phyloP scores from a whole-genome alignment of 2,329 filamentous ascomycete genomes.

The Fusarium circinatum region DNA sequence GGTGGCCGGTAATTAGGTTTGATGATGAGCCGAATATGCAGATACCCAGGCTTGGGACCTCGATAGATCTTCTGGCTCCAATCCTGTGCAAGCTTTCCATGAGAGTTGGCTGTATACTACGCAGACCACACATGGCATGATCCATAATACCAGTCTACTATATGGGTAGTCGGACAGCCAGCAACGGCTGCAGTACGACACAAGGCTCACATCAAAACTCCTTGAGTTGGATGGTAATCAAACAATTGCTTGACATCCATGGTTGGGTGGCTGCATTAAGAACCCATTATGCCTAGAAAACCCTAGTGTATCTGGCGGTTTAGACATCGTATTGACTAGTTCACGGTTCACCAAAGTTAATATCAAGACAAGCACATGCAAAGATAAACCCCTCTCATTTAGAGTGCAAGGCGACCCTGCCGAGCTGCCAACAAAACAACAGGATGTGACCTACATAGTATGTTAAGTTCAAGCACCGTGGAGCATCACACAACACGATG shows the following conservation, averaged over 20 bases:
- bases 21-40: slow-evolving; percentile 11
- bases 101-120: slow-evolving; percentile 8
- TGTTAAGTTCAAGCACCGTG: slow-evolving; percentile 33
- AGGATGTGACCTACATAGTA: slow-evolving; percentile 6
- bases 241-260: slow-evolving; percentile 1
- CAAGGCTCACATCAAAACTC: not conserved
- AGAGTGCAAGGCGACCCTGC: slow-evolving; percentile 30
- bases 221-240: slow-evolving; percentile 2
- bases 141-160: not conserved
- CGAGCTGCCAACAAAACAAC: slow-evolving; percentile 17
- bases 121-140: slow-evolving; percentile 2
- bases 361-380: slow-evolving; percentile 22
- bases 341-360: slow-evolving; percentile 9
- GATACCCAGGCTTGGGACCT: slow-evolving; percentile 9
- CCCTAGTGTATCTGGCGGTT: slow-evolving; percentile 23
- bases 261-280: slow-evolving; percentile 4
- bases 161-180: not conserved
- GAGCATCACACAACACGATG: slow-evolving; percentile 35
- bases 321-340: slow-evolving; percentile 32
- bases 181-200: slow-evolving; percentile 3
- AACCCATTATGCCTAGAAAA: slow-evolving; percentile 16
- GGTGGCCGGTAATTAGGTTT: slow-evolving; percentile 12
- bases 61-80: not conserved
- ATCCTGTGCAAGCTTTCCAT: slow-evolving; percentile 12
- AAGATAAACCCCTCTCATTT: slow-evolving; percentile 24